phyloP scores from a whole-genome alignment of 2,329 filamentous ascomycete genomes.

The Domatiomyces globalis region DNA sequence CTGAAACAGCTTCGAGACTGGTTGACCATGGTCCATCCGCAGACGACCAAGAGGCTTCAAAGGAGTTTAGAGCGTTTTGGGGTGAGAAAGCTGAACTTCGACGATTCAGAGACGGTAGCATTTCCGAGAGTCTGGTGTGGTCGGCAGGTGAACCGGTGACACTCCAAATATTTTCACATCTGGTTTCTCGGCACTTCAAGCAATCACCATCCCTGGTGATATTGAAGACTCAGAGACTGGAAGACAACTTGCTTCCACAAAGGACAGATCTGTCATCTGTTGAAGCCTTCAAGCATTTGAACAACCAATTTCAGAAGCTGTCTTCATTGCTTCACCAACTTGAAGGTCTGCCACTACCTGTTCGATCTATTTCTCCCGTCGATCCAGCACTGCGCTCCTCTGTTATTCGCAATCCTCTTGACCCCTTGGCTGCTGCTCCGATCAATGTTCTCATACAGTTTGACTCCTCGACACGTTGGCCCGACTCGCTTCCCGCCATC shows the following conservation, averaged over 20 bases:
- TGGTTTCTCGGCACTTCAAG: conserved; percentile 56
- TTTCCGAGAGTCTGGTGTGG: conserved; percentile 87
- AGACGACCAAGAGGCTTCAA: conserved; percentile 70
- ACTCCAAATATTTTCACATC: conserved; percentile 63
- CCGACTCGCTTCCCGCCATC: conserved; percentile 77
- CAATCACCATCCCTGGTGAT: conserved; percentile 40
- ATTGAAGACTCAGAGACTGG: conserved; percentile 38
- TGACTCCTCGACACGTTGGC: conserved; percentile 86
- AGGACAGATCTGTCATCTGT: conserved; percentile 5
- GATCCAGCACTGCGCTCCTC: conserved; percentile 61
- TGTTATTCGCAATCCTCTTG: conserved; percentile 28
- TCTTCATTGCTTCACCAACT: conserved; percentile 56
- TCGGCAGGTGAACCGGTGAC: conserved; percentile 49
- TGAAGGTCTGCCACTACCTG: conserved; percentile 72
- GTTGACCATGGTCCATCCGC: conserved; percentile 81
- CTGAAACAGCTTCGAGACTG: conserved; percentile 55
- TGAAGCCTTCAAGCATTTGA: conserved; percentile 15
- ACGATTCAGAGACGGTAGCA: conserved; percentile 88
- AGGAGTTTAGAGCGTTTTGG: conserved; percentile 81
- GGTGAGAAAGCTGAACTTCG: conserved; percentile 83
- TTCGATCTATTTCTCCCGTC: conserved; percentile 64
- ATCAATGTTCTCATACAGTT: conserved; percentile 79
- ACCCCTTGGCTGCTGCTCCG: conserved; percentile 28
- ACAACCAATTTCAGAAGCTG: conserved; percentile 48
- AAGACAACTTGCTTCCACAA: conserved; percentile 5